Evolutionary conservation across 805 yeast genomes (phyloP).

Genomic region (Debaryomyces castellii): DNA sequence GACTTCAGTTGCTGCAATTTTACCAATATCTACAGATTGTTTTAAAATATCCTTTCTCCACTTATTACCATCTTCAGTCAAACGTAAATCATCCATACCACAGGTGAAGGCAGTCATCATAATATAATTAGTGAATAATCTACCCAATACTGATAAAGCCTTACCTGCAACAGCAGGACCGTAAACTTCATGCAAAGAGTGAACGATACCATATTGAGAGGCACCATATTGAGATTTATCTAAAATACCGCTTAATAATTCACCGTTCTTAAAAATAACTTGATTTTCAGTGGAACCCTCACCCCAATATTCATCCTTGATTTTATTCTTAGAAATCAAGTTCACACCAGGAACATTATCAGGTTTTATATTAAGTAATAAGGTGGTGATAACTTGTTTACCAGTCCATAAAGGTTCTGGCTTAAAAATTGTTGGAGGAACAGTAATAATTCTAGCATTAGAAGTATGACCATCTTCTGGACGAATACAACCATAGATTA

Average conservation of each 20-base stretch:
- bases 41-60: slow-evolving; percentile 84
- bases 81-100: slow-evolving; percentile 98
- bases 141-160: slow-evolving; percentile 86
- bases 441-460: slow-evolving; percentile 60
- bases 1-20: slow-evolving; percentile 92
- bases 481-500: slow-evolving; percentile 88
- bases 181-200: slow-evolving; percentile 92
- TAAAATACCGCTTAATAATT: slow-evolving; percentile 83
- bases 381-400: slow-evolving; percentile 93
- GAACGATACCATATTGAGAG: slow-evolving; percentile 93
- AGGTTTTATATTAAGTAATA: slow-evolving; percentile 85
- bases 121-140: slow-evolving; percentile 91
- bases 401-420: slow-evolving; percentile 97
- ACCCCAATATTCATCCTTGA: slow-evolving; percentile 96
- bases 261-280: slow-evolving; percentile 85
- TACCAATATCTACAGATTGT: slow-evolving; percentile 78
- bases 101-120: slow-evolving; percentile 94
- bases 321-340: slow-evolving; percentile 77
- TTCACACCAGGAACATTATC: slow-evolving; percentile 88
- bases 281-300: slow-evolving; percentile 77
- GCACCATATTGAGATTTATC: slow-evolving; percentile 99
- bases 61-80: slow-evolving; percentile 85
- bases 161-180: slow-evolving; percentile 91
- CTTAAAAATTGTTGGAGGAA: slow-evolving; percentile 86
- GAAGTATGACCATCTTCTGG: slow-evolving; percentile 97